Percentiles rank a stretch among this genome's conserved stretches.
These are phyloP conservation scores for Acacia crassicarpa DNA, from an alignment of 306 rosid species.

Conservation along the genomic window DNA sequence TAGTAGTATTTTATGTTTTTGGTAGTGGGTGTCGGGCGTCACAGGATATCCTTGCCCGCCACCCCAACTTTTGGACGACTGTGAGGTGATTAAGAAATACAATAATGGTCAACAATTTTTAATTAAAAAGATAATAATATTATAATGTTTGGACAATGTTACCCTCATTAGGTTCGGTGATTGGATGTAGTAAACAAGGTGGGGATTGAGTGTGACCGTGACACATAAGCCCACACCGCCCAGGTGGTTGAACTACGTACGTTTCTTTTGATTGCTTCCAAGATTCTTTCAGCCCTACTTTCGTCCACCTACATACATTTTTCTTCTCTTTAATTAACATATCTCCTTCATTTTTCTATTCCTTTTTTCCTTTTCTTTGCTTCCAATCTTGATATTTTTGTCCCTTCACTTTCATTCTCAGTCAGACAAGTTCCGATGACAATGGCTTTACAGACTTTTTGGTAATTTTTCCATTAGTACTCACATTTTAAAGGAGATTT, in stretches of 20 bases:
- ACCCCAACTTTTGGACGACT: not conserved
- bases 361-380: not conserved
- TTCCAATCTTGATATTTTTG: not conserved
- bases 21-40: not conserved
- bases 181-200: not conserved
- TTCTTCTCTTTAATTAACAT: not conserved
- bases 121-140: not conserved
- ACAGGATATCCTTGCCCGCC: not conserved
- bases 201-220: no score
- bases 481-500: no score
- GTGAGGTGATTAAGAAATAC: not conserved
- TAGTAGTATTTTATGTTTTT: no score
- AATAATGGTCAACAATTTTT: not conserved
- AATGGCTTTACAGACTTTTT: not conserved
- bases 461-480: no score
- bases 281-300: slow-evolving; percentile 13
- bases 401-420: not conserved
- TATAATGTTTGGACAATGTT: not conserved
- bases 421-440: not conserved
- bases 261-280: not conserved
- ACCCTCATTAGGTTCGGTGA: not conserved
- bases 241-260: slow-evolving; percentile 20
- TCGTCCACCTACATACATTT: not conserved
- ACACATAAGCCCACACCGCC: not conserved
- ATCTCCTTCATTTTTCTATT: not conserved